A percentile compares a stretch with the other conserved stretches of the same genome.
Conservation (phyloP, 345 rosid species). For the Populus tremula region DNA sequence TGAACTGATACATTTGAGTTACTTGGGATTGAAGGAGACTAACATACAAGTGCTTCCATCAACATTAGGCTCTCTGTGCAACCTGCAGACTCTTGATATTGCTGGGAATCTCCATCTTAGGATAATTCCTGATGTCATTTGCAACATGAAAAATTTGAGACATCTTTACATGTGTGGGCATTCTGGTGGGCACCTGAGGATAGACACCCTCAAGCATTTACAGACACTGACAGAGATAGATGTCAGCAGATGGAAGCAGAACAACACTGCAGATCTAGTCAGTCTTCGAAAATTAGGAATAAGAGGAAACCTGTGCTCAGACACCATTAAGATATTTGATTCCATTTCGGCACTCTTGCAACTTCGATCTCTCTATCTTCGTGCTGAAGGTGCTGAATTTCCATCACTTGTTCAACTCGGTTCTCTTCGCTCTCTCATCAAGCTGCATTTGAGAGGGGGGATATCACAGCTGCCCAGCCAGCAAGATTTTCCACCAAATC, state of each 20-base stretch:
- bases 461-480: not conserved
- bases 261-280: conserved; percentile 6
- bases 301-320: conserved; percentile 20
- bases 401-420: not conserved
- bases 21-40: conserved; percentile 22
- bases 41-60: conserved; percentile 14
- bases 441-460: conserved; percentile 8
- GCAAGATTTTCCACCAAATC: conserved; percentile 20
- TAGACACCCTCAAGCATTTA: conserved; percentile 22
- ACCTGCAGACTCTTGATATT: conserved; percentile 25
- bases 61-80: conserved; percentile 13
- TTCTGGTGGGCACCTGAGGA: conserved; percentile 6
- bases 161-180: conserved; percentile 12
- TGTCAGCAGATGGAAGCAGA: conserved; percentile 19
- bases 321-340: not conserved
- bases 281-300: conserved; percentile 24
- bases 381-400: not conserved
- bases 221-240: conserved; percentile 21
- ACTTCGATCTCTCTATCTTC: conserved; percentile 17
- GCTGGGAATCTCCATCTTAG: conserved; percentile 16
- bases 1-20: conserved; percentile 21
- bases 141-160: conserved; percentile 14
- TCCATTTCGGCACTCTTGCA: conserved; percentile 16
- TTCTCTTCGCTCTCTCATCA: conserved; percentile 12
- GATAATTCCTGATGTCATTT: conserved; percentile 15